These are phyloP conservation scores for Trifolium subterraneum DNA, from an alignment of 306 rosid species.

Conservation along the genomic window DNA sequence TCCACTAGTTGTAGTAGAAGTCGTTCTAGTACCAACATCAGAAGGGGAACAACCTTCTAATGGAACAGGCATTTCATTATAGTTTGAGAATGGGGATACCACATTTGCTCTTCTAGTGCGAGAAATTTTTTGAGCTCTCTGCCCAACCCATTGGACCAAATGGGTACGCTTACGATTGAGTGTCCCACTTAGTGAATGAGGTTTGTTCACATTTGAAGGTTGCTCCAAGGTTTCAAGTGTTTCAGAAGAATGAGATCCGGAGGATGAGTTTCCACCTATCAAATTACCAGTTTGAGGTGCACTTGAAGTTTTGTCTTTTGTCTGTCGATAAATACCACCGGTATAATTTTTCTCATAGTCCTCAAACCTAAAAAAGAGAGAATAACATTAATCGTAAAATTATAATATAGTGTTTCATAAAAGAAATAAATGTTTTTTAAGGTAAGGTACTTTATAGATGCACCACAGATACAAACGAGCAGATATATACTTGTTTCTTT, in stretches of 20 bases:
- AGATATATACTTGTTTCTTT: constrained; percentile 68
- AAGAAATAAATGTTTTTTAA: constrained; percentile 11
- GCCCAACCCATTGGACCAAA: constrained; percentile 92
- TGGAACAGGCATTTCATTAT: constrained; percentile 62
- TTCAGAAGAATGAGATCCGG: constrained; percentile 61
- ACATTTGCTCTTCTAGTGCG: constrained; percentile 85
- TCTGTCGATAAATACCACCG: constrained; percentile 52
- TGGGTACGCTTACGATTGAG: constrained; percentile 67
- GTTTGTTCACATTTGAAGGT: constrained; percentile 58
- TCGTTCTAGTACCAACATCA: constrained; percentile 59
- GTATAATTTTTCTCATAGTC: constrained; percentile 58
- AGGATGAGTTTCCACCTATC: constrained; percentile 58
- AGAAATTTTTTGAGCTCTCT: constrained; percentile 80
- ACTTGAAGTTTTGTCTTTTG: constrained; percentile 83
- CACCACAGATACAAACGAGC: constrained; percentile 33
- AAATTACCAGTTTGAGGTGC: constrained; percentile 66
- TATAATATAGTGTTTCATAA: constrained; percentile 6
- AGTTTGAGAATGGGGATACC: constrained; percentile 68
- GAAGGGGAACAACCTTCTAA: constrained; percentile 69
- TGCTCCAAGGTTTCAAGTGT: constrained; percentile 66
- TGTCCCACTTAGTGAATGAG: constrained; percentile 52
- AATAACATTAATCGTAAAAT: constrained; percentile 22
- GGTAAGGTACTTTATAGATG: constrained; percentile 35
- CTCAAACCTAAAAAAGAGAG: constrained; percentile 50
- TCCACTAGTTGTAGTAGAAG: constrained; percentile 58